These are phyloP conservation scores for Straminergon stramineum DNA, from an alignment of 225 moss, liverwort and hornwort genomes.

Conservation along the genomic window DNA sequence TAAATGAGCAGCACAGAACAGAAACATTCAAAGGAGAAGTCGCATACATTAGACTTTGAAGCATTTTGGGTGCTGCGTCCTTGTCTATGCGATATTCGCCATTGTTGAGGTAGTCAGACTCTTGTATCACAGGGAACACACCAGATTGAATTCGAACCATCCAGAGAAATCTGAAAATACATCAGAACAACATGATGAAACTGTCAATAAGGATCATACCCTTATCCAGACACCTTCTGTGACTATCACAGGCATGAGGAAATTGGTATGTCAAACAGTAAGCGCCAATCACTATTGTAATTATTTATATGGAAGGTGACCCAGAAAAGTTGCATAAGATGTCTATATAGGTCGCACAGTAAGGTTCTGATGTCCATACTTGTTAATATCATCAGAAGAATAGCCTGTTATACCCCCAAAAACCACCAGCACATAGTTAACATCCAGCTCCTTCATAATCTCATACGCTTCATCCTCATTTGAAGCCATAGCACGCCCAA, in stretches of 20 bases:
- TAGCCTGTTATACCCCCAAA: conserved; percentile 98
- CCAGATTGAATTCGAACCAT: conserved; percentile 99
- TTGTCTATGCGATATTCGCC: conserved; percentile 96
- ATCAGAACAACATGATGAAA: background rate
- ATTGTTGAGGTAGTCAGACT: conserved; percentile 89
- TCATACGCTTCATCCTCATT: conserved; percentile 88
- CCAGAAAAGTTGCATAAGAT: background rate
- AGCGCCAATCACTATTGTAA: background rate
- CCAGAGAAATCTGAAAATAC: conserved; percentile 80
- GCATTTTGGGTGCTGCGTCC: conserved; percentile 93
- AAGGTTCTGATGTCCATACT: conserved; percentile 40
- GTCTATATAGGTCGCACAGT: background rate
- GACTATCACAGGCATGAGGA: background rate
- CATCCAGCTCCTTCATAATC: conserved; percentile 85
- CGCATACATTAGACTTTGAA: conserved; percentile 75
- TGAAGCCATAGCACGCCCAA: conserved; percentile 94
- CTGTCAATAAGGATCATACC: background rate
- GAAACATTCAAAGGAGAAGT: background rate
- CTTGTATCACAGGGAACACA: conserved; percentile 90
- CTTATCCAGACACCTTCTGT: background rate
- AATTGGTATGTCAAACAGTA: background rate
- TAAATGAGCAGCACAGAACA: background rate
- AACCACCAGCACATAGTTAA: conserved; percentile 89
- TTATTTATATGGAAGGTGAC: background rate
- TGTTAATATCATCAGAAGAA: conserved; percentile 98